A percentile compares a stretch with the other conserved stretches of the same genome.
phyloP scores from a whole-genome alignment of 2,329 filamentous ascomycete genomes.

The Lithohypha guttulata region DNA sequence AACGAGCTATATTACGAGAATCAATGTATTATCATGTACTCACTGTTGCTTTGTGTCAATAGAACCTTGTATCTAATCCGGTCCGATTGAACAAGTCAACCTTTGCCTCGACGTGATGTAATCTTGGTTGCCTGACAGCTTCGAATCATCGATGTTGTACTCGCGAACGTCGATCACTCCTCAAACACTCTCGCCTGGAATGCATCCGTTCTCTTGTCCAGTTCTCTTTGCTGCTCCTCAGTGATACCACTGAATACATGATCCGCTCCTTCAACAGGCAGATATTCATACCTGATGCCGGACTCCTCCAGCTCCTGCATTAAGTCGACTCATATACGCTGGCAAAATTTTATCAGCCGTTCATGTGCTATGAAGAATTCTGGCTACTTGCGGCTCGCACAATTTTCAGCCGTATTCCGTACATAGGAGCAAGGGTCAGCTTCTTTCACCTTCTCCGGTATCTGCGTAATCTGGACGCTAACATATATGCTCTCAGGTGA shows the following conservation, averaged over 20 bases:
- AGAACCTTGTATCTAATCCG: too few species aligned
- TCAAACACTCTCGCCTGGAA: conserved; percentile 5
- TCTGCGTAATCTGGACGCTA: conserved; percentile 8
- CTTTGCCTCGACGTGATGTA: too few species aligned
- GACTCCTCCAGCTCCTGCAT: conserved; percentile 1
- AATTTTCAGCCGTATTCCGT: neutral
- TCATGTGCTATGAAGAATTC: conserved; percentile 11
- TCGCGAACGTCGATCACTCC: too few species aligned
- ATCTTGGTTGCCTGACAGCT: too few species aligned
- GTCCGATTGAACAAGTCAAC: too few species aligned
- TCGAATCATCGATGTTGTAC: too few species aligned
- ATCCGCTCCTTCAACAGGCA: conserved; percentile 9
- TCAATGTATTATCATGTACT: too few species aligned
- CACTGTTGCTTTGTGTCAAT: too few species aligned
- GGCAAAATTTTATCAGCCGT: conserved; percentile 9
- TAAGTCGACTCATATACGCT: conserved; percentile 5
- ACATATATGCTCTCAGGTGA: conserved; percentile 10
- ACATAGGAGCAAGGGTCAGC: conserved; percentile 11
- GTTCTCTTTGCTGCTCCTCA: neutral
- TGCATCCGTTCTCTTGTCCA: conserved; percentile 7
- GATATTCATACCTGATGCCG: conserved; percentile 1
- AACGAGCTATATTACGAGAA: too few species aligned
- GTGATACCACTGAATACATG: conserved; percentile 10
- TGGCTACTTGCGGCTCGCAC: neutral
- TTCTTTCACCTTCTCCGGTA: conserved; percentile 4